phyloP scores from a whole-genome alignment of 805 yeast species.

The Metahyphopichia silvanorum region DNA sequence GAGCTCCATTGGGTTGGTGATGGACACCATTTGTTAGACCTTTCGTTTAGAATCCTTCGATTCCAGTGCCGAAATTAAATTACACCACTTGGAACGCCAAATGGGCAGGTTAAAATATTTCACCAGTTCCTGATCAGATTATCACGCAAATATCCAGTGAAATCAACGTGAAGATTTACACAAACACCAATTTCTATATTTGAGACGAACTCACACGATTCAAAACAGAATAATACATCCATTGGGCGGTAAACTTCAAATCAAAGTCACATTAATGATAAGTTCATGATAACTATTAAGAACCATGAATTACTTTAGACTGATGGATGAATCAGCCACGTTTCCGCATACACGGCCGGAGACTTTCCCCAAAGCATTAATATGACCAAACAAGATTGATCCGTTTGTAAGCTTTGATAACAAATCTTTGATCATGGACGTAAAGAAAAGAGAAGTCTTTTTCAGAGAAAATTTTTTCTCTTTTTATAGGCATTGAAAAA shows the following conservation, averaged over 20 bases:
- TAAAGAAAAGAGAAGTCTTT: conserved; percentile 17
- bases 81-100: conserved; percentile 19
- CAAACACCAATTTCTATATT: no score
- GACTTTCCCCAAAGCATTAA: conserved; percentile 81
- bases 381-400: conserved; percentile 14
- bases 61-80: conserved; percentile 59
- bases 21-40: conserved; percentile 63
- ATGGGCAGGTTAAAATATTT: conserved; percentile 8
- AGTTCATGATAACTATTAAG: conserved; percentile 6
- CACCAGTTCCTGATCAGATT: neutral
- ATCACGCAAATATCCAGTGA: conserved; percentile 1
- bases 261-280: no score
- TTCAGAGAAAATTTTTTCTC: conserved; percentile 3
- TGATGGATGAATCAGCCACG: conserved; percentile 34
- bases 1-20: conserved; percentile 82
- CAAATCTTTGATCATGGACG: conserved; percentile 75
- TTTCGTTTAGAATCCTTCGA: conserved; percentile 57
- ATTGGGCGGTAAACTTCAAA: no score
- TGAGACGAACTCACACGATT: conserved; percentile 1
- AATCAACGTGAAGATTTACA: conserved; percentile 3
- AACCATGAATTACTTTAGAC: conserved; percentile 11
- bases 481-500: neutral
- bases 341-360: conserved; percentile 79
- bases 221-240: conserved; percentile 1
- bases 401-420: conserved; percentile 71